Evolutionary conservation across 2,329 filamentous ascomycete species (phyloP).

Genomic region (Tolypocladium inflatum): DNA sequence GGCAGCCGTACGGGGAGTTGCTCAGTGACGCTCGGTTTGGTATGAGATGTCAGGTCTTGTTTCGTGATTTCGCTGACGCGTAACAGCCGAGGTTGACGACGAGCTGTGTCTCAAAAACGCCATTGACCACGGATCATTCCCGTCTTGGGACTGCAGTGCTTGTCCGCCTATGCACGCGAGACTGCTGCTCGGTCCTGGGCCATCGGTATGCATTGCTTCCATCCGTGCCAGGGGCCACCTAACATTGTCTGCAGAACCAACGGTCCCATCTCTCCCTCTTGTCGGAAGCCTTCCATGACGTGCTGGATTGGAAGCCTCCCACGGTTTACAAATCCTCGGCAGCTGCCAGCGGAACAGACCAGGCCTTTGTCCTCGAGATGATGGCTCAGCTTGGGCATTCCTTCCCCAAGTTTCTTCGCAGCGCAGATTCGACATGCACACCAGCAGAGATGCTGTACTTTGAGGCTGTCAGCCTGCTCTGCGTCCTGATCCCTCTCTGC

Average conservation of each 20-base stretch:
- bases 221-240: background rate
- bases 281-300: slow-evolving; percentile 41
- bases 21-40: slow-evolving; percentile 35
- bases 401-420: slow-evolving; percentile 27
- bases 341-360: slow-evolving; percentile 29
- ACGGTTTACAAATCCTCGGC: slow-evolving; percentile 38
- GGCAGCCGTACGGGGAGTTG: slow-evolving; percentile 28
- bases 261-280: slow-evolving; percentile 40
- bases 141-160: slow-evolving; percentile 31
- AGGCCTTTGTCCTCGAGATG: slow-evolving; percentile 32
- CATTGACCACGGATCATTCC: slow-evolving; percentile 44
- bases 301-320: slow-evolving; percentile 37
- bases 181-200: slow-evolving; percentile 39
- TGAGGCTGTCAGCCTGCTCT: slow-evolving; percentile 31
- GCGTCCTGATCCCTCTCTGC: slow-evolving; percentile 21
- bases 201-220: slow-evolving; percentile 31
- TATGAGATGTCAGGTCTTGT: slow-evolving; percentile 16
- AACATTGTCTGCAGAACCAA: slow-evolving; percentile 25
- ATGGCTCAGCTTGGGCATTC: slow-evolving; percentile 32
- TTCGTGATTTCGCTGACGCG: slow-evolving; percentile 5
- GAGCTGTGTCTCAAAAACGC: slow-evolving; percentile 28
- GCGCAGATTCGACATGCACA: slow-evolving; percentile 23
- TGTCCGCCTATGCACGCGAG: slow-evolving; percentile 30
- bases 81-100: slow-evolving; percentile 30
- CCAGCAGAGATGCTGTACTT: slow-evolving; percentile 33